Evolutionary conservation across 192 early-diverging fungal genomes (phyloP), one percentile per base, ranked within the genome.

Genomic region (Coemansia sp.): DNA sequence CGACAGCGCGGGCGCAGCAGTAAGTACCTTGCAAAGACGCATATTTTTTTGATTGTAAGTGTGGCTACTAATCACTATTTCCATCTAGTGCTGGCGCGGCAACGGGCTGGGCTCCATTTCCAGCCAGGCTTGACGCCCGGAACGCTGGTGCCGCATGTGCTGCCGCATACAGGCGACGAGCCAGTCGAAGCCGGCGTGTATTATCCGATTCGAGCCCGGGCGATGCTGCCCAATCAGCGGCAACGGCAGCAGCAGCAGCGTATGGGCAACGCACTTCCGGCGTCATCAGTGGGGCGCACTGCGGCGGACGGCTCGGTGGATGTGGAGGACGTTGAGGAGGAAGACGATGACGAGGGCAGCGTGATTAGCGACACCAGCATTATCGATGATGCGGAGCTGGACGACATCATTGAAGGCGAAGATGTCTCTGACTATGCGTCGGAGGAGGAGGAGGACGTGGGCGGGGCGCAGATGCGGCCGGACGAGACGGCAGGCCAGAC

Each of bases 111-210:
- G 2, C 51, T 54, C 19, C 62, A 53, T 21, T 17, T 63, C 27
- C 62, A 63, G 50, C 51, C 51, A 9, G 62, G 62, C 21, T 2
- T 7, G 5, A 23, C 22, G 29, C 29, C 49, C n/a, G 62, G 62
- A 5, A 24, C 62, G 17, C 29, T 63, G 17, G 51, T 63, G 19
- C 62, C 62, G 23, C 62, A 63, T 32, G 50, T 54, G 23, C 22
- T 63, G 27, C 57, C 51, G 3, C 76, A 79, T 35, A 73, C 71
- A 0, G 76, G 70, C 61, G 61, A 73, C 23, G 76, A 79, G 57
- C 76, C 76, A 1, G 66, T 79, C 11, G 63, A 67, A 58, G 38
- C 64, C 7, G 73, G 69, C 54, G 73, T 81, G 2, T 75, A 81
- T 60, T 57, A 65, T 38, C 73, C 73, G 0, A 81, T 74, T 19